phyloP scores from a whole-genome alignment of 1,139 yeast genomes.

The Yamadazyma sp. region DNA sequence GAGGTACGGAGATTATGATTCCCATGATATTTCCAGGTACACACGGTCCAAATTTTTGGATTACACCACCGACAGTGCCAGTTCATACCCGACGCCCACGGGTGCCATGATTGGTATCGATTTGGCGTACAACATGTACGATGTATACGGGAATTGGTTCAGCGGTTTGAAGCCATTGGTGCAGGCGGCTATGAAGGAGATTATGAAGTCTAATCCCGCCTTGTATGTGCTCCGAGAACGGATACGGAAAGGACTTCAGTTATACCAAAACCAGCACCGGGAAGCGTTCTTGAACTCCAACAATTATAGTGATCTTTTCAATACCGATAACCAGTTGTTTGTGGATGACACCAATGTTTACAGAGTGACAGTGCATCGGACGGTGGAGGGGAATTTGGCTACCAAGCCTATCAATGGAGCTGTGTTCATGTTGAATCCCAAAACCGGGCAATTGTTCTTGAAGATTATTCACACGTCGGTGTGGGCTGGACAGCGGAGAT shows the following conservation, averaged over 20 bases:
- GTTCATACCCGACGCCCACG: conserved; percentile 89
- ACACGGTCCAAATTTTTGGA: conserved; percentile 91
- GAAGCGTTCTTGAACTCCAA: conserved; percentile 88
- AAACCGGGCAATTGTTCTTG: conserved; percentile 83
- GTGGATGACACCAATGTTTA: conserved; percentile 94
- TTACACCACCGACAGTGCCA: conserved; percentile 83
- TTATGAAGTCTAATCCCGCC: conserved; percentile 95
- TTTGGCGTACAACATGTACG: conserved; percentile 93
- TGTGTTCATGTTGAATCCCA: conserved; percentile 84
- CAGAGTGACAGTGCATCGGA: conserved; percentile 88
- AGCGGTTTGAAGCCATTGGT: conserved; percentile 88
- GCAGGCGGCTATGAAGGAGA: conserved; percentile 90
- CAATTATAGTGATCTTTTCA: conserved; percentile 88
- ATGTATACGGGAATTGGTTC: conserved; percentile 97
- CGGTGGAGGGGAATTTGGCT: conserved; percentile 89
- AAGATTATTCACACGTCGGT: conserved; percentile 92
- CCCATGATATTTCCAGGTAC: conserved; percentile 94
- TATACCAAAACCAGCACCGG: conserved; percentile 91
- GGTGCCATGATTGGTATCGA: conserved; percentile 92
- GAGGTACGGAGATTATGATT: conserved; percentile 95
- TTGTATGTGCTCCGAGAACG: conserved; percentile 89
- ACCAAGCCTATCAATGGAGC: conserved; percentile 96
- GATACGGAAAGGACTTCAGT: conserved; percentile 87
- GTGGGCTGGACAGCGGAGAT: conserved; percentile 96
- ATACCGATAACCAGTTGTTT: conserved; percentile 77